Percentiles rank a stretch among this genome's conserved stretches.
Conservation (phyloP, 1,139 yeast genomes). For the Blastobotrys indianensis region DNA sequence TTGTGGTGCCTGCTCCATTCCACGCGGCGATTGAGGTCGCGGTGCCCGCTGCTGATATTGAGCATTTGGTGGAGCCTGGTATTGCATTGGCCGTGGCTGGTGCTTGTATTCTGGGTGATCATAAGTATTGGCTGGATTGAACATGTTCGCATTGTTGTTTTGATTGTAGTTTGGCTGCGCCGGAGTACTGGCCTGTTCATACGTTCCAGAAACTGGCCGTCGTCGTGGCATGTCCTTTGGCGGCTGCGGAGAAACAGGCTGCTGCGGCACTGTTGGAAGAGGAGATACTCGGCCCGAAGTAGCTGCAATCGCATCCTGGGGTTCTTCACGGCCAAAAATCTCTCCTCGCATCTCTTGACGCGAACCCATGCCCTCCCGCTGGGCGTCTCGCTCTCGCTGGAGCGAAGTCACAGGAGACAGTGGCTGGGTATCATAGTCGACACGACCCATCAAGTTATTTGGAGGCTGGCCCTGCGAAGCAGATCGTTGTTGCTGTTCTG, state of each 20-base stretch:
- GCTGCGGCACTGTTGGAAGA: slow-evolving; percentile 2
- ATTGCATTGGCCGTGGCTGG: slow-evolving; percentile 2
- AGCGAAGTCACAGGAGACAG: slow-evolving; percentile 19
- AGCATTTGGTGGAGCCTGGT: slow-evolving; percentile 3
- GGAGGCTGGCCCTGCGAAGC: slow-evolving; percentile 32
- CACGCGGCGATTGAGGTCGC: not conserved
- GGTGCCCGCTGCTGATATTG: slow-evolving; percentile 7
- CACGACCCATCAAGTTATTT: slow-evolving; percentile 27
- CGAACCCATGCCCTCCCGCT: slow-evolving; percentile 1
- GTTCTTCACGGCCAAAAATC: slow-evolving; percentile 22
- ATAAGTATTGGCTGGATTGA: slow-evolving; percentile 21
- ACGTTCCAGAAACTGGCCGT: no score
- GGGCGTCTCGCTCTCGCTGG: slow-evolving; percentile 2
- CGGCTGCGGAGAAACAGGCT: not conserved
- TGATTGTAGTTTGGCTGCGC: not conserved
- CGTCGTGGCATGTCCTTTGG: slow-evolving; percentile 7
- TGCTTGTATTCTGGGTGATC: not conserved
- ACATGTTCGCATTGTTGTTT: slow-evolving; percentile 14
- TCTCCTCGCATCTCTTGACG: slow-evolving; percentile 17
- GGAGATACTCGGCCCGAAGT: slow-evolving; percentile 15
- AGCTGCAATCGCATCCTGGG: slow-evolving; percentile 19
- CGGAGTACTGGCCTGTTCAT: slow-evolving; percentile 18
- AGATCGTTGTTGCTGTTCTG: slow-evolving; percentile 25
- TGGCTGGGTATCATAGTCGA: slow-evolving; percentile 26
- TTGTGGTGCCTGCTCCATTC: not conserved